Evolutionary conservation across 2,329 filamentous ascomycete species (phyloP).

Genomic region (Penicillium sp.): DNA sequence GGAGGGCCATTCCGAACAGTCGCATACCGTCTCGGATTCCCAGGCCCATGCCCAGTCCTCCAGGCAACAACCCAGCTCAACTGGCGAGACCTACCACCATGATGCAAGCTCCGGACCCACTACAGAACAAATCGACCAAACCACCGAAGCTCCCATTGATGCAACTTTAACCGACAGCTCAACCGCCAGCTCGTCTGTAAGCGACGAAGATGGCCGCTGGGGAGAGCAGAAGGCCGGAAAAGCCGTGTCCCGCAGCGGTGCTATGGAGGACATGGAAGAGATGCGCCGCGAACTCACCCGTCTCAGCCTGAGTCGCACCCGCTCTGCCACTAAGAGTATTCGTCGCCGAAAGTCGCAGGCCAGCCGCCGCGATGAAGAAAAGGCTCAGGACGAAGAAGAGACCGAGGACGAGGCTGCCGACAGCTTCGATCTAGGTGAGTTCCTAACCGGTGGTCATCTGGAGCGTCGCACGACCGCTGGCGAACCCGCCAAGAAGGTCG

Average conservation of each 20-base stretch:
- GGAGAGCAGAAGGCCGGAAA: constrained; percentile 53
- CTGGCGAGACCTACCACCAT: background rate
- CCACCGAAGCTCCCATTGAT: constrained; percentile 6
- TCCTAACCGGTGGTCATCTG: constrained; percentile 65
- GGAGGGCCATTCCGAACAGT: constrained; percentile 13
- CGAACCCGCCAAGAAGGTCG: constrained; percentile 64
- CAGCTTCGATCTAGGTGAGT: constrained; percentile 60
- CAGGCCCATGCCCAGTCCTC: constrained; percentile 2
- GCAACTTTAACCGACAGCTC: constrained; percentile 11
- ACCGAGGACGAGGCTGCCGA: constrained; percentile 17
- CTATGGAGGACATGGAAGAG: constrained; percentile 53
- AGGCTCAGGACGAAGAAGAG: constrained; percentile 34
- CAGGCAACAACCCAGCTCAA: background rate
- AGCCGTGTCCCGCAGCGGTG: constrained; percentile 44
- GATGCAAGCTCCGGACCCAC: background rate
- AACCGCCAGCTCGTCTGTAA: constrained; percentile 13
- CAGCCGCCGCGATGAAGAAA: constrained; percentile 35
- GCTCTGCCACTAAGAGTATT: constrained; percentile 23
- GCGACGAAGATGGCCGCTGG: constrained; percentile 47
- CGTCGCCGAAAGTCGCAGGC: constrained; percentile 23
- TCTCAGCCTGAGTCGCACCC: constrained; percentile 40
- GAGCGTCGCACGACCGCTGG: constrained; percentile 60
- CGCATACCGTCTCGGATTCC: constrained; percentile 11
- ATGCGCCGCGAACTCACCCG: constrained; percentile 49
- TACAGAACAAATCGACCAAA: constrained; percentile 2